Conservation (phyloP, 2,329 filamentous ascomycete genomes). For the Ophiostoma sp. region DNA sequence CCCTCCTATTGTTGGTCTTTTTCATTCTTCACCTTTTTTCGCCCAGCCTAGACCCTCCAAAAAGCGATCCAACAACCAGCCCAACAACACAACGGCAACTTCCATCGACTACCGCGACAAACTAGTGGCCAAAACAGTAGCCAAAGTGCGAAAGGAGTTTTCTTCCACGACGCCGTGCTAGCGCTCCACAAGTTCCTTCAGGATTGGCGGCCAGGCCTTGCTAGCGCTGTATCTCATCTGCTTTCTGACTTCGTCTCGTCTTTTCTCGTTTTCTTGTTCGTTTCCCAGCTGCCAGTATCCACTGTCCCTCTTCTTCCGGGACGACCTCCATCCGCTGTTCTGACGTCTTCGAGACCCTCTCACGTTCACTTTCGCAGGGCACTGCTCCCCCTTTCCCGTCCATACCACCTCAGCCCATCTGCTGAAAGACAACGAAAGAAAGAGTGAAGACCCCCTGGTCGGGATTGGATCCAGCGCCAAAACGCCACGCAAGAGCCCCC, state of each 20-base stretch:
- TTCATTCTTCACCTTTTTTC: background rate
- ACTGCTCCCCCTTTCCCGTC: background rate
- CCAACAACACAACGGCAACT: background rate
- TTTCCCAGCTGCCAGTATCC: background rate
- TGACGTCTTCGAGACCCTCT: no score
- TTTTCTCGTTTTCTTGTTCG: background rate
- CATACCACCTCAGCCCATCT: background rate
- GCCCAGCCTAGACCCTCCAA: background rate
- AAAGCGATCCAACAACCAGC: background rate
- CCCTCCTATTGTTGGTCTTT: background rate
- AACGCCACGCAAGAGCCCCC: background rate
- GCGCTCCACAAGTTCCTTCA: conserved; percentile 2
- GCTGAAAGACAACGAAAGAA: background rate
- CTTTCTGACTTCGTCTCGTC: background rate
- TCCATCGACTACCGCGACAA: background rate
- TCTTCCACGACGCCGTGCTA: background rate
- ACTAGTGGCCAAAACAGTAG: background rate
- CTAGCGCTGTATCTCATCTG: background rate
- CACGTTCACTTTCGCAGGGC: background rate
- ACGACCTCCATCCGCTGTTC: background rate
- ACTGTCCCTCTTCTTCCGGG: background rate
- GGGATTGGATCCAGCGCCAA: background rate
- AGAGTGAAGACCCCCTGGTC: background rate
- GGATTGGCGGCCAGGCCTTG: background rate
- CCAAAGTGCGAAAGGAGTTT: background rate